phyloP scores from a whole-genome alignment of 345 rosid genomes.

The Euphorbia tirucalli region DNA sequence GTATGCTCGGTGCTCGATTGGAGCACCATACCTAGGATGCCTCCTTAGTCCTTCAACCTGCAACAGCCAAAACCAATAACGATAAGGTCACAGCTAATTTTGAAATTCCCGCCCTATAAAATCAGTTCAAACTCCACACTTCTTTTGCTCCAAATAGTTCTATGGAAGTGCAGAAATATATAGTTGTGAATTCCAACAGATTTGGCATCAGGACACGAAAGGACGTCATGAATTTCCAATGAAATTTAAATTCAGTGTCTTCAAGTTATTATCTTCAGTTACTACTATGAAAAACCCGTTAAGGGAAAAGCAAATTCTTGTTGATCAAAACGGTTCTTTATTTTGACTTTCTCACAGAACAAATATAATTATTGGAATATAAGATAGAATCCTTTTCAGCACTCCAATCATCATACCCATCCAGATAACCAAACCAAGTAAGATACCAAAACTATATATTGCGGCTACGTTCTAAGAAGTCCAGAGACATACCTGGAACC shows the following conservation, averaged over 20 bases:
- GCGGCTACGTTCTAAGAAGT: background rate
- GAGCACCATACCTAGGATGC: conserved; percentile 87
- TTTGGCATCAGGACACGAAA: background rate
- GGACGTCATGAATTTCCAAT: background rate
- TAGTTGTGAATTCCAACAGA: background rate
- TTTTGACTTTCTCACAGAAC: background rate
- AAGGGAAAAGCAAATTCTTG: background rate
- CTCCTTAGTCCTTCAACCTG: conserved; percentile 90
- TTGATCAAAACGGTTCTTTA: background rate
- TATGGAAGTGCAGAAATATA: background rate
- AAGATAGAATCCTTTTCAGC: background rate
- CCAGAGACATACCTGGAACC: conserved; percentile 71
- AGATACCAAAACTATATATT: background rate
- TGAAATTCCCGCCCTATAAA: too few species aligned
- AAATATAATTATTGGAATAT: background rate
- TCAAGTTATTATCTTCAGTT: too few species aligned
- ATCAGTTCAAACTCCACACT: too few species aligned
- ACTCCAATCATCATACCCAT: background rate
- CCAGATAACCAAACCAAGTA: background rate
- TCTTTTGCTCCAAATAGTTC: too few species aligned
- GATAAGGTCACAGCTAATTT: too few species aligned
- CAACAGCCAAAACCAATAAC: conserved; percentile 18
- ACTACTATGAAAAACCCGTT: too few species aligned
- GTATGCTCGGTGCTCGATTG: conserved; percentile 67
- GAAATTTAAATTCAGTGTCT: too few species aligned